These are phyloP conservation scores for Suillus alpinus DNA, from an alignment of 768 basidiomycete genomes.

Conservation along the genomic window DNA sequence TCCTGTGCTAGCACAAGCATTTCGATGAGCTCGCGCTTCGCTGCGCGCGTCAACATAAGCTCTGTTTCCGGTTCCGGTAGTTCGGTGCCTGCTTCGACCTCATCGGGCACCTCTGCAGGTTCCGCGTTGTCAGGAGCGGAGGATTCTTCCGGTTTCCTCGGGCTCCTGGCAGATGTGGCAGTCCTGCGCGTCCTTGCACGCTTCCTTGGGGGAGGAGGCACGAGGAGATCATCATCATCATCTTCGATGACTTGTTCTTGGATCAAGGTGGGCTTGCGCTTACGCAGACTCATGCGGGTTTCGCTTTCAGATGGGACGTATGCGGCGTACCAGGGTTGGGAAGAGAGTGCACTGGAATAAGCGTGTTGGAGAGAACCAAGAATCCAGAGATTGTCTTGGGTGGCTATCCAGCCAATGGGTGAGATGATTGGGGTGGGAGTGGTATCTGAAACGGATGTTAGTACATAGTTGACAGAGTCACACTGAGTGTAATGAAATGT, in stretches of 20 bases:
- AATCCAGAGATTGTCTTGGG: constrained; percentile 33
- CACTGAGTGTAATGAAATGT: neutral
- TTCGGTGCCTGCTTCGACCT: neutral
- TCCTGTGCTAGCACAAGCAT: constrained; percentile 12
- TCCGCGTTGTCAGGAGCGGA: constrained; percentile 7
- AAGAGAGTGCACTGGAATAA: constrained; percentile 22
- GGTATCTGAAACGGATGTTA: constrained; percentile 17
- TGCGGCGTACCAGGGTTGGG: constrained; percentile 27
- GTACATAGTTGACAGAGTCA: neutral
- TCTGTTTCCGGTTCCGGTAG: constrained; percentile 6
- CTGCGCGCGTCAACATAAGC: constrained; percentile 6
- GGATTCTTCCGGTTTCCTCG: constrained; percentile 4
- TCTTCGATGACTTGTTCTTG: constrained; percentile 16
- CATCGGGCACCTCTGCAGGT: constrained; percentile 1
- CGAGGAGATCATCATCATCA: constrained; percentile 31
- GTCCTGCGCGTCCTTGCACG: constrained; percentile 28
- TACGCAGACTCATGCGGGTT: constrained; percentile 31
- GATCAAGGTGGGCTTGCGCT: constrained; percentile 27
- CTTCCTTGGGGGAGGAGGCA: constrained; percentile 29
- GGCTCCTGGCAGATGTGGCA: constrained; percentile 6
- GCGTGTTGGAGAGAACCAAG: constrained; percentile 30
- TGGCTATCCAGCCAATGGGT: constrained; percentile 34
- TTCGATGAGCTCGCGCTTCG: constrained; percentile 23
- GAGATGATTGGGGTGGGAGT: constrained; percentile 32
- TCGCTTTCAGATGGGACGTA: constrained; percentile 30